phyloP scores from a whole-genome alignment of 176 grass and related monocot genomes.

The Eragrostis nindensis region DNA sequence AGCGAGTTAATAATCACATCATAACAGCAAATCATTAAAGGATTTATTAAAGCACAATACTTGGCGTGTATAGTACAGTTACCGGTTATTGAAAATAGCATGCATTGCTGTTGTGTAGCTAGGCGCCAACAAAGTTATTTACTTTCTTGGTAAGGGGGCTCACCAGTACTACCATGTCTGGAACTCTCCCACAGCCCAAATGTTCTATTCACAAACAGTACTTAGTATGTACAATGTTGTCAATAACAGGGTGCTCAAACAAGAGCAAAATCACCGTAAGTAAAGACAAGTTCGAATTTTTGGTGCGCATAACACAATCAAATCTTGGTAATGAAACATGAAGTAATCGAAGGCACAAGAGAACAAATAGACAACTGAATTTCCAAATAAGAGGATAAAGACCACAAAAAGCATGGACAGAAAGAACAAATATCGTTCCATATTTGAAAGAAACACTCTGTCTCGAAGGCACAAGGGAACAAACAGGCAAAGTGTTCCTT shows the following conservation, averaged over 20 bases:
- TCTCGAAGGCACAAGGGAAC: too few species aligned
- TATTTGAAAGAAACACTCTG: too few species aligned
- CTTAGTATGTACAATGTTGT: not conserved
- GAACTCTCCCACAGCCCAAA: not conserved
- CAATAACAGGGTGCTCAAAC: not conserved
- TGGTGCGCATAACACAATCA: not conserved
- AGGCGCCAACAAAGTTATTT: not conserved
- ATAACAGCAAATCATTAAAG: not conserved
- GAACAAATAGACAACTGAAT: not conserved
- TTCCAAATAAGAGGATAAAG: too few species aligned
- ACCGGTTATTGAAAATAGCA: not conserved
- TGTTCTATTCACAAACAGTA: not conserved
- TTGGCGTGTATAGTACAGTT: not conserved
- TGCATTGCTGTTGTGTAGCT: not conserved
- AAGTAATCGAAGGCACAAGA: not conserved
- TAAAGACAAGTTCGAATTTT: not conserved
- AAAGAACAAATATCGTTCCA: too few species aligned
- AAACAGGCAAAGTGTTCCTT: too few species aligned
- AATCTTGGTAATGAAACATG: slow-evolving; percentile 22
- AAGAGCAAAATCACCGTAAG: not conserved
- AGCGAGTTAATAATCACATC: not conserved
- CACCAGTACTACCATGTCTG: not conserved
- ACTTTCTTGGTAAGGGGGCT: not conserved
- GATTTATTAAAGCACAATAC: not conserved
- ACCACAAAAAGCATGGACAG: too few species aligned